Evolutionary conservation across 192 early-diverging fungal genomes (phyloP), one percentile per base, ranked within the genome.

Genomic region (Entophlyctis luteolus): DNA sequence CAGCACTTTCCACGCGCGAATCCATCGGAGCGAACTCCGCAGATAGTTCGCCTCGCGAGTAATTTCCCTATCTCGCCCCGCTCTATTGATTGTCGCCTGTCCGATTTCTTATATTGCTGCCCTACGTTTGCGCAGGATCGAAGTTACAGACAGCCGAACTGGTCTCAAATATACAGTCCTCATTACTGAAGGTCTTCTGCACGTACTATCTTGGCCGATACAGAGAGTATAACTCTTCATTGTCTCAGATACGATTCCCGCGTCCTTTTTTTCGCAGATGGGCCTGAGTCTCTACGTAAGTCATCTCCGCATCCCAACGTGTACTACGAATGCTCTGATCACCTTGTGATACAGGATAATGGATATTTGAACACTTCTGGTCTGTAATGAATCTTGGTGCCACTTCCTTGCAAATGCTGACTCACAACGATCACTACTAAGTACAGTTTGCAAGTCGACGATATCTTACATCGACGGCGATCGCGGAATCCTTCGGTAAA

Each of bases 381-480:
- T 65, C 32, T 27, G 8, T 55, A 12, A 16, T n/a, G n/a, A n/a
- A n/a, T n/a, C n/a, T n/a, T 36, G 32, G 31, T 36, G 22, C 12
- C 18, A n/a, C 37, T 18, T 12, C 1, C 18, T 45, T 58, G 2
- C 12, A 12, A 16, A 10, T 18, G 20, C 2, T 0, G 25, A 25
- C 37, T 58, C 14, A 33, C 39, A 16, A 58, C 25, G 56, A 12
- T 12, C 16, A n/a, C 16, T 36, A 1, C 32, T n/a, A n/a, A 62
- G n/a, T 42, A n/a, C 39, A 42, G 82, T 89, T 2, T 83, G 83
- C 37, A 71, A 78, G 18, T 89, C 87, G 5, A 68, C 79, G 25
- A 88, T 89, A 49, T 75, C 75, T 29, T 78, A 86, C 49, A 89
- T 89, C 72, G 87, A 89, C 54, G 87, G 87, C 27, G 87, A 89